Evolutionary conservation across 1,284 basidiomycete genomes (phyloP).

Genomic region (Ceratobasidium sp.): DNA sequence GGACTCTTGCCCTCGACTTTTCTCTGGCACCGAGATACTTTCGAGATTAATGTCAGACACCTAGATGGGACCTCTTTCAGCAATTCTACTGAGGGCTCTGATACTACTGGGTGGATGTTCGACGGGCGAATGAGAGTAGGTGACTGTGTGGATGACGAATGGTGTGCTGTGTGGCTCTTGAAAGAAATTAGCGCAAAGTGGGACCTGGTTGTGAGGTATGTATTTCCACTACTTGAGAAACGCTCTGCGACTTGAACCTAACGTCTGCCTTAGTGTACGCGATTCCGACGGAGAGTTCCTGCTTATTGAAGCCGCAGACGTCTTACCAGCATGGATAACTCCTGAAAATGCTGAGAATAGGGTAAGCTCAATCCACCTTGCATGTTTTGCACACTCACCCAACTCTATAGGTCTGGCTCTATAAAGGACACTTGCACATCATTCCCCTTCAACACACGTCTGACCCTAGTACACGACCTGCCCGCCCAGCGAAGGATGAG

Average conservation of each 20-base stretch:
- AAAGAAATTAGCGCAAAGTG: conserved; percentile 79
- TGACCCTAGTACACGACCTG: conserved; percentile 63
- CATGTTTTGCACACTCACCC: conserved; percentile 50
- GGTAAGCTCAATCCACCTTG: conserved; percentile 67
- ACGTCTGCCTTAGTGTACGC: conserved; percentile 67
- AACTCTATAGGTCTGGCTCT: conserved; percentile 85
- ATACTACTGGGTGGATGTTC: conserved; percentile 66
- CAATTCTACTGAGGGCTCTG: conserved; percentile 56
- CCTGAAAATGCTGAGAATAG: conserved; percentile 93
- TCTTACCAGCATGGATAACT: conserved; percentile 90
- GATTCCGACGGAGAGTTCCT: conserved; percentile 98
- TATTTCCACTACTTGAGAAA: conserved; percentile 52
- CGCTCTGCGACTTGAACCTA: conserved; percentile 41
- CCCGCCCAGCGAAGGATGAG: conserved; percentile 52
- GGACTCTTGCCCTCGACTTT: conserved; percentile 69
- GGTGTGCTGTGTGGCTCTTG: conserved; percentile 92
- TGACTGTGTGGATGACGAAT: conserved; percentile 96
- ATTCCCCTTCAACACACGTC: conserved; percentile 84
- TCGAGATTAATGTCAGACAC: conserved; percentile 79
- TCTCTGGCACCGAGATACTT: conserved; percentile 90
- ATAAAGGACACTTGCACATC: conserved; percentile 84
- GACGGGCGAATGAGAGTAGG: conserved; percentile 89
- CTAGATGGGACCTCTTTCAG: conserved; percentile 53
- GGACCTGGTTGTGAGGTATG: conserved; percentile 82
- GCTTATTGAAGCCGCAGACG: conserved; percentile 95